Evolutionary conservation across 2,329 filamentous ascomycete genomes (phyloP).

Genomic region (Hortaea sp.): DNA sequence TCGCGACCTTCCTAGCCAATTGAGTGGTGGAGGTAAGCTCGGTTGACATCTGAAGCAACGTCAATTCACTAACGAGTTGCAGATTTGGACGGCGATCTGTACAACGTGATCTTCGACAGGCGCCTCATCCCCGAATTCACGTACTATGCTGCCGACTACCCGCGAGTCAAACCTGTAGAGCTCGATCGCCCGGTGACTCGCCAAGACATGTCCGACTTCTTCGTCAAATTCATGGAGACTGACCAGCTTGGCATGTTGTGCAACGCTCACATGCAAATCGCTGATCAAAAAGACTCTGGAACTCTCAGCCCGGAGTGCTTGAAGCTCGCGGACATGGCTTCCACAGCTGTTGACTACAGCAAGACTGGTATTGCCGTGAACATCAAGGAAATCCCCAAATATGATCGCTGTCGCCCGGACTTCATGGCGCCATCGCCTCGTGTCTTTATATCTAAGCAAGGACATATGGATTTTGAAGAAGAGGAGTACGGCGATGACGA

Average conservation of each 20-base stretch:
- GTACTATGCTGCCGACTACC: constrained; percentile 60
- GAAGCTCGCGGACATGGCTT: constrained; percentile 30
- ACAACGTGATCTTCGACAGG: constrained; percentile 66
- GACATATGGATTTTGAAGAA: constrained; percentile 39
- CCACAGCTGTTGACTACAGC: constrained; percentile 28
- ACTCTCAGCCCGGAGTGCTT: constrained; percentile 27
- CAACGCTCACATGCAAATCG: constrained; percentile 31
- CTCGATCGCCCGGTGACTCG: constrained; percentile 51
- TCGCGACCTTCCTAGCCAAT: constrained; percentile 66
- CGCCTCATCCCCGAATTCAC: constrained; percentile 35
- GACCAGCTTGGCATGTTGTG: constrained; percentile 35
- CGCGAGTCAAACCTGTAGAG: constrained; percentile 44
- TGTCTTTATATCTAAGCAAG: constrained; percentile 32
- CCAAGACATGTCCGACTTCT: constrained; percentile 68
- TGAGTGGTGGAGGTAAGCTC: constrained; percentile 56
- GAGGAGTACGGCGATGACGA: constrained; percentile 38
- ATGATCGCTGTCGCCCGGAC: constrained; percentile 36
- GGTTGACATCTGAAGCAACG: too few species aligned
- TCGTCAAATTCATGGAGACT: constrained; percentile 63
- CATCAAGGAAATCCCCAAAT: constrained; percentile 34
- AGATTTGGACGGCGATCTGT: constrained; percentile 71
- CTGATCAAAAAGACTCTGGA: constrained; percentile 26
- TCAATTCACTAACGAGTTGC: too few species aligned
- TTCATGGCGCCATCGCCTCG: constrained; percentile 44
- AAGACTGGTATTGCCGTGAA: constrained; percentile 52